Conservation (phyloP, 257 asterid species). For the Leonotis leonurus region DNA sequence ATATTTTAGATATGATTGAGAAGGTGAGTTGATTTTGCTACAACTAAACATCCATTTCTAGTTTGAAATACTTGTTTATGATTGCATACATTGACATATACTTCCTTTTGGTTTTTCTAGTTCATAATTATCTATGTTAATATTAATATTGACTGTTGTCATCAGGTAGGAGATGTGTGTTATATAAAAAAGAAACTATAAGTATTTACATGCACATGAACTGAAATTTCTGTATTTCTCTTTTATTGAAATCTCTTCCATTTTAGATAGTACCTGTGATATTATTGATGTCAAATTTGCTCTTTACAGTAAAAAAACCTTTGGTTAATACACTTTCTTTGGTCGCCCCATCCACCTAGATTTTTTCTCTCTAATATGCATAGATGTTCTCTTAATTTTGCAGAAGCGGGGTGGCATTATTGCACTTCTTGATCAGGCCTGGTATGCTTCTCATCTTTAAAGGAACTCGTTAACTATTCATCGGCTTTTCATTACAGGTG, state of each 20-base stretch:
- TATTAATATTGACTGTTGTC: background rate
- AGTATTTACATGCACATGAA: background rate
- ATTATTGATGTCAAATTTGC: background rate
- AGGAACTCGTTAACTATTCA: background rate
- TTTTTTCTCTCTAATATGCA: slow-evolving; percentile 12
- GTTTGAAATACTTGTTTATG: slow-evolving; percentile 1
- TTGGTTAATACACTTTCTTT: background rate
- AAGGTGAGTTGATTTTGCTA: slow-evolving; percentile 43
- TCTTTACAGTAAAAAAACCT: too few species aligned
- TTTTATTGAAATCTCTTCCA: background rate
- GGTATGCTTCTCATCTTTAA: slow-evolving; percentile 42
- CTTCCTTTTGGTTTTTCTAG: background rate
- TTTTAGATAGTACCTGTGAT: background rate
- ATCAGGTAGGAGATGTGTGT: background rate
- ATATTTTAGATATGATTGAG: slow-evolving; percentile 86
- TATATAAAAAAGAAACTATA: background rate
- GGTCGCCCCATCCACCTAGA: background rate
- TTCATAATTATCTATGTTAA: background rate
- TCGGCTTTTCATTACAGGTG: background rate
- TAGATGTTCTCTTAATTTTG: slow-evolving; percentile 15
- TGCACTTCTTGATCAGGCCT: slow-evolving; percentile 98
- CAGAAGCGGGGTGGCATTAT: slow-evolving; percentile 99
- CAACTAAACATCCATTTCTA: background rate
- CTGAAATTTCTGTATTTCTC: background rate
- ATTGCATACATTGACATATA: background rate